Evolutionary conservation across 202 grass and related monocot genomes (phyloP), one percentile per base, ranked within the genome.

Genomic region (Musa balbisiana): DNA sequence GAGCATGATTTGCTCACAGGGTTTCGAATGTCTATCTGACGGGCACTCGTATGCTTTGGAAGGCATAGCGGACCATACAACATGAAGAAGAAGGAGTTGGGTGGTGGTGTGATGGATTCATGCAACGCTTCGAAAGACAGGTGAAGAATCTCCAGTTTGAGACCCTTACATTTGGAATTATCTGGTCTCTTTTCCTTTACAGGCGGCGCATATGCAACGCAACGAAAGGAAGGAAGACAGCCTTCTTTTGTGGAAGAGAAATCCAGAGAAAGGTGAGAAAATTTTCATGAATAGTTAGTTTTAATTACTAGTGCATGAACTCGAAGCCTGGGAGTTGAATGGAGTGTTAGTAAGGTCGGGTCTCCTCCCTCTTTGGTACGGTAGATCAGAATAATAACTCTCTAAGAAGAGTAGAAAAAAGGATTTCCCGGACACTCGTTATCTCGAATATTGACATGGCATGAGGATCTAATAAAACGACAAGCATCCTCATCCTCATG

Each of bases 141-240:
- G 23, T 52, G 13, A 20, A 55, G 22, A 20, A 73, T 73, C 52
- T 29, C 2, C 71, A 26, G 55, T 53, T 53, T 25, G 49, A 52
- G 52, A 73, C 53, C 21, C 52, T 73, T 11, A 14, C 24, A 11
- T 73, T 54, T 55, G 71, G 71, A 73, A 73, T 21, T 55, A 55
- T 73, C 71, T 55, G 11, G 20, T 21, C 52, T 54, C 1, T 10
- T 52, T 14, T 29, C 71, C 71, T 73, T 73, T 73, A 54, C 12
- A 54, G 71, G 21, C 56, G 4, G n/a, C 16, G 14, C 56, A n/a
- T 60, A 17, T n/a, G 15, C 56, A 60, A 60, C 17, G 56, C 6
- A 60, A 19, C 56, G 8, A 60, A 21, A 60, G n/a, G 19, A 19
- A 21, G 15, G n/a, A 73, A 54, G 3, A 69, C 49, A 8, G 10